A percentile compares a stretch with the other conserved stretches of the same genome.
These are phyloP conservation scores for Suillus spraguei DNA, from an alignment of 768 basidiomycete species.

Conservation along the genomic window DNA sequence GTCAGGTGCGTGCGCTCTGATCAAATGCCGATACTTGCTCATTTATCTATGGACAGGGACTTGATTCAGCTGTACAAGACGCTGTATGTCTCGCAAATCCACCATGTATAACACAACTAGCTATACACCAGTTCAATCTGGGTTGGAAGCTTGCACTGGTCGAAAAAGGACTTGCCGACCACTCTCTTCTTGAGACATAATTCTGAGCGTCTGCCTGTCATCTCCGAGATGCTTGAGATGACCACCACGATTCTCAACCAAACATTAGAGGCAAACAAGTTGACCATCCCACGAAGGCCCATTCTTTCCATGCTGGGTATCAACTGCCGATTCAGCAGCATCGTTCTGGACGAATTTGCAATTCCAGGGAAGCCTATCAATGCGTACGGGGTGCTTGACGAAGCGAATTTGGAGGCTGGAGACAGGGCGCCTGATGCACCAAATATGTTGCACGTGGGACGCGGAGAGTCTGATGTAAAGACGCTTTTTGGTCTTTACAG, in stretches of 20 bases:
- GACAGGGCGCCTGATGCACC: too few species aligned
- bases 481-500: too few species aligned
- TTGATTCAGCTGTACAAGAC: conserved; percentile 42
- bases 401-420: too few species aligned
- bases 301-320: conserved; percentile 33
- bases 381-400: too few species aligned
- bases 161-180: conserved; percentile 32
- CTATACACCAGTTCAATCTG: conserved; percentile 37
- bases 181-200: conserved; percentile 38
- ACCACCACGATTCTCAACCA: conserved; percentile 29
- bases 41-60: conserved; percentile 29
- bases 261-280: conserved; percentile 5
- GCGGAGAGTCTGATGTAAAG: too few species aligned
- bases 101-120: neutral
- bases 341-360: conserved; percentile 15
- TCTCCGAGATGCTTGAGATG: conserved; percentile 40
- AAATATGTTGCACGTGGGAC: too few species aligned
- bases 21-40: neutral
- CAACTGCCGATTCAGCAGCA: conserved; percentile 18
- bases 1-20: neutral
- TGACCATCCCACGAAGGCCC: conserved; percentile 23
- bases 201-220: conserved; percentile 45
- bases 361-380: conserved; percentile 1
- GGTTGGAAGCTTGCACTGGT: conserved; percentile 46
- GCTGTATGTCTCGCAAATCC: conserved; percentile 29